Percentiles rank a stretch among this genome's conserved stretches.
phyloP scores from a whole-genome alignment of 805 yeast species.

The Cyberlindnera misumaiensis region DNA sequence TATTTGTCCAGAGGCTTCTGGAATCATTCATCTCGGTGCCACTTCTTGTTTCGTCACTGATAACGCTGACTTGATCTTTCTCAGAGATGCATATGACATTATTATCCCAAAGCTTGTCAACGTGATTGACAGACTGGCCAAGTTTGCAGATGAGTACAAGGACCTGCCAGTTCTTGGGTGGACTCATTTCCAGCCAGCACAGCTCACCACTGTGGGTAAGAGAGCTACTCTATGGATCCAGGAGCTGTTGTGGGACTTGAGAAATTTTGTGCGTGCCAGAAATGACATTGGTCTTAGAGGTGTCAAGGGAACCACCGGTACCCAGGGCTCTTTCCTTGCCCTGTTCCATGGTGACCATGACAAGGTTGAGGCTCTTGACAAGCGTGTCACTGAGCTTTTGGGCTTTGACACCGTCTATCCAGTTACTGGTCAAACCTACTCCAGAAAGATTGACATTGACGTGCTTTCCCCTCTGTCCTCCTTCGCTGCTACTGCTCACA shows the following conservation, averaged over 20 bases:
- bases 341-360: slow-evolving; percentile 96
- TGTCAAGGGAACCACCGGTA: slow-evolving; percentile 98
- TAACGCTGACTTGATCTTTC: slow-evolving; percentile 93
- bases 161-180: slow-evolving; percentile 96
- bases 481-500: slow-evolving; percentile 93
- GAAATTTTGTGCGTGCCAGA: slow-evolving; percentile 94
- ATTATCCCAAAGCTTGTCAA: slow-evolving; percentile 92
- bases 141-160: slow-evolving; percentile 87
- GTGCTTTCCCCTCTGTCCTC: slow-evolving; percentile 88
- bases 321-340: slow-evolving; percentile 93
- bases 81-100: slow-evolving; percentile 92
- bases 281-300: slow-evolving; percentile 95
- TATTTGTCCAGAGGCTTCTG: slow-evolving; percentile 92
- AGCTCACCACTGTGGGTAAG: slow-evolving; percentile 96
- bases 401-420: slow-evolving; percentile 97
- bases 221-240: slow-evolving; percentile 97
- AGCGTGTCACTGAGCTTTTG: slow-evolving; percentile 83
- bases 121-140: slow-evolving; percentile 82
- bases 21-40: slow-evolving; percentile 96
- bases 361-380: slow-evolving; percentile 88
- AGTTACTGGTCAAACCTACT: slow-evolving; percentile 98
- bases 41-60: slow-evolving; percentile 97
- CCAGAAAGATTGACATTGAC: slow-evolving; percentile 96
- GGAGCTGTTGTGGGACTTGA: slow-evolving; percentile 94
- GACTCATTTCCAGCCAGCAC: slow-evolving; percentile 99